Evolutionary conservation across 768 basidiomycete species (phyloP).

Genomic region (Auricularia sp.): DNA sequence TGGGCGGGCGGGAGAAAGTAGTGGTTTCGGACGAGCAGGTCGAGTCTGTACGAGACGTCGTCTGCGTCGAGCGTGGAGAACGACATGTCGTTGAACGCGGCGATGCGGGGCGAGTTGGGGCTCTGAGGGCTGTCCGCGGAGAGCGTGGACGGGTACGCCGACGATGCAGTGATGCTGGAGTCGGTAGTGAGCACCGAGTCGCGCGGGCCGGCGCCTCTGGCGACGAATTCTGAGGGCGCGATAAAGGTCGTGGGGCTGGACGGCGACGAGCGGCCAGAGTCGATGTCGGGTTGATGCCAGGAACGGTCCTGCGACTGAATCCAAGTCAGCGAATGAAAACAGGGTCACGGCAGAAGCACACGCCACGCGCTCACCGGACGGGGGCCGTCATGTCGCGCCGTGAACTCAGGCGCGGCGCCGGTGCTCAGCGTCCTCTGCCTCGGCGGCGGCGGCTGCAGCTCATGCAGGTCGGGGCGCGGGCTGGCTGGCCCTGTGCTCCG

Average conservation of each 20-base stretch:
- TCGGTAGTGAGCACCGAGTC: conserved; percentile 50
- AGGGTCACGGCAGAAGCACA: too few relatives aligned
- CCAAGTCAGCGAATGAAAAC: too few relatives aligned
- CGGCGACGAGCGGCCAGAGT: not conserved
- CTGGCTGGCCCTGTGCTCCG: not conserved
- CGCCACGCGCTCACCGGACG: not conserved
- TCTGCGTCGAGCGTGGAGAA: conserved; percentile 37
- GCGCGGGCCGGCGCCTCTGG: conserved; percentile 16
- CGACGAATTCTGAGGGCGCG: not conserved
- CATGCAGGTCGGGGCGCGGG: not conserved
- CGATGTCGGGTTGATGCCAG: not conserved
- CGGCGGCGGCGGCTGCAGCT: not conserved
- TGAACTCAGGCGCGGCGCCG: not conserved
- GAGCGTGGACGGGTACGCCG: conserved; percentile 47
- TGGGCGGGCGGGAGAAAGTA: conserved; percentile 87
- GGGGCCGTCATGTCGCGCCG: not conserved
- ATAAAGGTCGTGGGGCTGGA: not conserved
- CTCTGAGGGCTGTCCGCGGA: conserved; percentile 38
- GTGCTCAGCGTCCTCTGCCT: not conserved
- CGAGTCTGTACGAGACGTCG: conserved; percentile 78
- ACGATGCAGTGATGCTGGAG: conserved; percentile 56
- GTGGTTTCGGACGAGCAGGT: conserved; percentile 75
- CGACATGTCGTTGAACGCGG: conserved; percentile 7
- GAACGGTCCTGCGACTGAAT: not conserved
- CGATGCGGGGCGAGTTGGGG: conserved; percentile 29